A percentile compares a stretch with the other conserved stretches of the same genome.
Conservation (phyloP, 1,284 basidiomycete species). For the Abortiporus biennis region DNA sequence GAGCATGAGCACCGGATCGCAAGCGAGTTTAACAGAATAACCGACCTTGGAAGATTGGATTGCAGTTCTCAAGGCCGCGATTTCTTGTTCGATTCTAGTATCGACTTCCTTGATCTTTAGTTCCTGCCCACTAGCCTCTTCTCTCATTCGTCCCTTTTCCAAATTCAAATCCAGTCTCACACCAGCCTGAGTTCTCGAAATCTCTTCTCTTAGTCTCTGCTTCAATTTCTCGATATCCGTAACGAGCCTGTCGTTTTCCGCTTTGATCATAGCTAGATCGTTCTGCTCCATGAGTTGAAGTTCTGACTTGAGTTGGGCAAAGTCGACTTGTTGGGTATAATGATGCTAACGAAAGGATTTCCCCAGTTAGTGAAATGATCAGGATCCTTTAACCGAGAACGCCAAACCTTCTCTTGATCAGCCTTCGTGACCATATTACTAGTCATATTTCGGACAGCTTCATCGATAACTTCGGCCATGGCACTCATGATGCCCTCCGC, state of each 20-base stretch:
- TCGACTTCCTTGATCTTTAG: slow-evolving; percentile 99
- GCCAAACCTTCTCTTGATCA: slow-evolving; percentile 84
- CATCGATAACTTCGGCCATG: slow-evolving; percentile 92
- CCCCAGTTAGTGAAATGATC: background rate
- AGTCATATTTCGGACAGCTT: slow-evolving; percentile 91
- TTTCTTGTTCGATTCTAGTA: slow-evolving; percentile 95
- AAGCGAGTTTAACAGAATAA: background rate
- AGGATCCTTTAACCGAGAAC: background rate
- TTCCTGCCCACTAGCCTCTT: slow-evolving; percentile 90
- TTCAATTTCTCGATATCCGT: slow-evolving; percentile 95
- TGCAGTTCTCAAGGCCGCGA: slow-evolving; percentile 82
- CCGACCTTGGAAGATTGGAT: slow-evolving; percentile 89
- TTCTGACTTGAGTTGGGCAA: slow-evolving; percentile 95
- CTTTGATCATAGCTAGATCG: slow-evolving; percentile 92
- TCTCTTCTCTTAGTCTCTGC: slow-evolving; percentile 88
- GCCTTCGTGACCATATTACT: slow-evolving; percentile 91
- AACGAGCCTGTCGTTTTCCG: slow-evolving; percentile 89
- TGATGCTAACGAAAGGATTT: slow-evolving; percentile 60
- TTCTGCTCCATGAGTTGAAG: slow-evolving; percentile 97
- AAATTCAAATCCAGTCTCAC: slow-evolving; percentile 94
- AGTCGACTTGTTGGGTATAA: slow-evolving; percentile 96
- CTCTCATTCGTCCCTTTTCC: slow-evolving; percentile 94
- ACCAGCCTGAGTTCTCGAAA: slow-evolving; percentile 89
- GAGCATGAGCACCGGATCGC: background rate
- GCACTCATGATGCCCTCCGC: slow-evolving; percentile 94